phyloP scores from a whole-genome alignment of 495 filamentous ascomycete genomes.

The Parmelia sp. region DNA sequence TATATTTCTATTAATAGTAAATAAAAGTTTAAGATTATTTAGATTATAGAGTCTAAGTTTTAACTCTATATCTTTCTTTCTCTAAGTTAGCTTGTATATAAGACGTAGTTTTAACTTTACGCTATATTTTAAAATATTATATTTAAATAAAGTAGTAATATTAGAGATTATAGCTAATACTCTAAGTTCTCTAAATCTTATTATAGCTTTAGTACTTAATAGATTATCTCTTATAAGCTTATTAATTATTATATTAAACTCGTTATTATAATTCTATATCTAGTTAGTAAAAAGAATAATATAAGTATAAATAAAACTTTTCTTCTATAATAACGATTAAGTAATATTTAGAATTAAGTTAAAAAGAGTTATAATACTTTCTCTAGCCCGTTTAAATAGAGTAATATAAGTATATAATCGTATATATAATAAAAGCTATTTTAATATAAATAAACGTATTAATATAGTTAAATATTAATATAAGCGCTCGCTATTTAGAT shows the following conservation, averaged over 20 bases:
- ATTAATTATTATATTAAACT: not conserved
- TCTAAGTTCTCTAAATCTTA: not conserved
- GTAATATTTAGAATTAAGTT: too few species aligned
- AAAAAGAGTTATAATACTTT: too few species aligned
- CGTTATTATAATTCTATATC: not conserved
- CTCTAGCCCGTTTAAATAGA: too few species aligned
- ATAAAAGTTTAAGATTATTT: not conserved
- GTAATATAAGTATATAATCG: too few species aligned
- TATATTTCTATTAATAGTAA: not conserved
- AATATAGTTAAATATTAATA: too few species aligned
- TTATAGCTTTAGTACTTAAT: not conserved
- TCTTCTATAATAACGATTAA: too few species aligned
- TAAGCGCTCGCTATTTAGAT: too few species aligned
- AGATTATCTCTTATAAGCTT: constrained; percentile 1
- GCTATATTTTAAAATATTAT: not conserved
- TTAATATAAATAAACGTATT: too few species aligned
- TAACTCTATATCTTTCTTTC: not conserved
- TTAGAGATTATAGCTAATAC: not conserved
- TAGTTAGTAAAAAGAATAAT: not conserved
- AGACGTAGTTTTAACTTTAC: not conserved
- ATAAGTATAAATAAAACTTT: not conserved
- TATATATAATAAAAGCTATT: too few species aligned
- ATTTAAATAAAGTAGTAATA: constrained; percentile 1
- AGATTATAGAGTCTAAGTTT: not conserved
- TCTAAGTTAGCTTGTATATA: not conserved